phyloP scores from a whole-genome alignment of 306 rosid species.

The Ziziphus jujuba region DNA sequence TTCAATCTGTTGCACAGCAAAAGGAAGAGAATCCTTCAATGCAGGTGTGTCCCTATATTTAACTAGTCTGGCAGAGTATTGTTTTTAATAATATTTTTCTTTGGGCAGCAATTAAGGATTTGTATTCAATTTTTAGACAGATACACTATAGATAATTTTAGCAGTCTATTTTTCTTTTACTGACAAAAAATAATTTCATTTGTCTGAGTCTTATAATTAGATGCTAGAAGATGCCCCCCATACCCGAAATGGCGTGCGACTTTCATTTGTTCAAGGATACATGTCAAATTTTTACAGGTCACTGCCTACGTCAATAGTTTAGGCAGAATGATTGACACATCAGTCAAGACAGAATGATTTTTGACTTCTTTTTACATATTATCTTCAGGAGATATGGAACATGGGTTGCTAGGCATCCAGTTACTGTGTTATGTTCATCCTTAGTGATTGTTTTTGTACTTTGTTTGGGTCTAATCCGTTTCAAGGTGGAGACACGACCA shows the following conservation, averaged over 20 bases:
- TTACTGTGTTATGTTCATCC: slow-evolving; percentile 67
- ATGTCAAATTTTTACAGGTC: slow-evolving; percentile 85
- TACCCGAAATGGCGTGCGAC: slow-evolving; percentile 51
- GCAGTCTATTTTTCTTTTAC: background rate
- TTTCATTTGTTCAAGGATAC: slow-evolving; percentile 88
- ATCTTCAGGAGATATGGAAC: slow-evolving; percentile 79
- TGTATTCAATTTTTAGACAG: background rate
- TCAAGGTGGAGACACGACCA: slow-evolving; percentile 95
- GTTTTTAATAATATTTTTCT: too few relatives aligned
- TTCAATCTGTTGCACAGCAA: slow-evolving; percentile 51
- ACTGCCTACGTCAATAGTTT: slow-evolving; percentile 25
- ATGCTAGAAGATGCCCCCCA: slow-evolving; percentile 68
- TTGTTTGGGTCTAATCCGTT: slow-evolving; percentile 81
- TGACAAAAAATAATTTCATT: slow-evolving; percentile 22
- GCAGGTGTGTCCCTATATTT: slow-evolving; percentile 48
- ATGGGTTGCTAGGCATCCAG: slow-evolving; percentile 87
- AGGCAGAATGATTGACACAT: background rate
- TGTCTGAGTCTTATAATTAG: slow-evolving; percentile 42
- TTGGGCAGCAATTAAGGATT: too few relatives aligned
- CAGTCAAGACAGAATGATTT: slow-evolving; percentile 21
- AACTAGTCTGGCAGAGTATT: too few relatives aligned
- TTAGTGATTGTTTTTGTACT: slow-evolving; percentile 70
- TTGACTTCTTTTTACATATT: slow-evolving; percentile 30
- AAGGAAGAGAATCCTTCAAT: slow-evolving; percentile 75
- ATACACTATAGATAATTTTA: background rate